Conservation (phyloP, 2,329 filamentous ascomycete species). For the Westerdykella sp. region DNA sequence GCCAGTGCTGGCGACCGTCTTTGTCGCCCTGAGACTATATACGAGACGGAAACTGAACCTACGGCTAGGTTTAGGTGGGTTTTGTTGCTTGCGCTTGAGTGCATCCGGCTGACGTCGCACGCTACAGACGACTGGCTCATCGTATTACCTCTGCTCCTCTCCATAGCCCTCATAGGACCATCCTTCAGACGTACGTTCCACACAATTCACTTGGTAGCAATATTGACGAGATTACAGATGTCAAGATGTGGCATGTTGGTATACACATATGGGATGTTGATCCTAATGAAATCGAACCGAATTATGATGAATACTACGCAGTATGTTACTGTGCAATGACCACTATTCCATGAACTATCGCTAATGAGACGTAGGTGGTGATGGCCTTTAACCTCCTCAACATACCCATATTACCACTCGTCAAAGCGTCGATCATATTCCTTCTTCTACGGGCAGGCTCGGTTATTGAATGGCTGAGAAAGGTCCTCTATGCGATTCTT, state of each 20-base stretch:
- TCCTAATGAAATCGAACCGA: conserved; percentile 29
- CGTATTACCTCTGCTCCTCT: conserved; percentile 30
- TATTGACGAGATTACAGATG: conserved; percentile 16
- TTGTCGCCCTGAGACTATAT: conserved; percentile 33
- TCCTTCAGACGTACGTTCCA: conserved; percentile 29
- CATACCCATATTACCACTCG: conserved; percentile 37
- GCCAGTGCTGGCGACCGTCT: conserved; percentile 27
- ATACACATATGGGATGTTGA: conserved; percentile 34
- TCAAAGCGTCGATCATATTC: conserved; percentile 37
- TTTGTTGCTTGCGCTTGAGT: conserved; percentile 1
- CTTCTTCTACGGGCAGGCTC: conserved; percentile 36
- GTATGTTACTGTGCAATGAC: conserved; percentile 12
- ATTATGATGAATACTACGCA: conserved; percentile 33
- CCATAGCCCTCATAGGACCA: conserved; percentile 33
- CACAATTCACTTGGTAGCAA: background rate
- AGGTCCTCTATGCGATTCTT: conserved; percentile 34
- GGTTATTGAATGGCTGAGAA: conserved; percentile 35
- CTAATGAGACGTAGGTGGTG: conserved; percentile 20
- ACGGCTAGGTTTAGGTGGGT: conserved; percentile 33
- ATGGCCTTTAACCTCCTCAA: conserved; percentile 38
- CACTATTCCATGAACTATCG: background rate
- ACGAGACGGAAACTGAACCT: conserved; percentile 34
- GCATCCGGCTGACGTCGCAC: conserved; percentile 11
- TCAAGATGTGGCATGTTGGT: conserved; percentile 36
- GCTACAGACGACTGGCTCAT: conserved; percentile 36